These are phyloP conservation scores for Nothopassalora personata DNA, from an alignment of 2,329 filamentous ascomycete species.

Conservation along the genomic window DNA sequence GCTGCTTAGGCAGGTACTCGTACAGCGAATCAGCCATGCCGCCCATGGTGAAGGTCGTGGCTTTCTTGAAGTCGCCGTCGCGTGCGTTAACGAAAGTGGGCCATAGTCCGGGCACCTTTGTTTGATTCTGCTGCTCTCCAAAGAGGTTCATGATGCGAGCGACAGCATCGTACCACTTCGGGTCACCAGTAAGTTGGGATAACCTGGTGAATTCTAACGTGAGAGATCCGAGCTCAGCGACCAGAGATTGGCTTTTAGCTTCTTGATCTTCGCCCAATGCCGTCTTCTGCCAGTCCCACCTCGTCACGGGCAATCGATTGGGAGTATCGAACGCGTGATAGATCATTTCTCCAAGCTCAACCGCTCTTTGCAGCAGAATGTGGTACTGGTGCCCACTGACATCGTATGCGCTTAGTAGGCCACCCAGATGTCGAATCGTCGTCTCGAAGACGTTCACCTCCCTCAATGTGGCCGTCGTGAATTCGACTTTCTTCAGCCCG, in stretches of 20 bases:
- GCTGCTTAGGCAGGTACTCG: slow-evolving; percentile 31
- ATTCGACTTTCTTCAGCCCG: slow-evolving; percentile 57
- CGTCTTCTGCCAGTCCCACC: slow-evolving; percentile 51
- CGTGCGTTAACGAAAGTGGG: slow-evolving; percentile 49
- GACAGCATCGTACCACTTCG: slow-evolving; percentile 58
- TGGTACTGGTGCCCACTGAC: slow-evolving; percentile 47
- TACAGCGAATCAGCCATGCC: slow-evolving; percentile 34
- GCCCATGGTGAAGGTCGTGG: slow-evolving; percentile 30
- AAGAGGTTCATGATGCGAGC: slow-evolving; percentile 55
- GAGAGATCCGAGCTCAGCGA: slow-evolving; percentile 55
- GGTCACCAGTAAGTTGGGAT: slow-evolving; percentile 56
- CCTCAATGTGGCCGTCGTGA: slow-evolving; percentile 46
- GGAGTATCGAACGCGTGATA: slow-evolving; percentile 64
- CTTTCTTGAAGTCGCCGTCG: slow-evolving; percentile 31
- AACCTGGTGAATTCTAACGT: slow-evolving; percentile 60
- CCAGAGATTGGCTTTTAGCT: slow-evolving; percentile 33
- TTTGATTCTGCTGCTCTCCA: slow-evolving; percentile 50
- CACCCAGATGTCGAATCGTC: slow-evolving; percentile 67
- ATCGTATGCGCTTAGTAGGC: slow-evolving; percentile 64
- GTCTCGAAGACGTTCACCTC: slow-evolving; percentile 66
- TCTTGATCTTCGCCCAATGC: slow-evolving; percentile 26
- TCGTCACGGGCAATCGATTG: slow-evolving; percentile 59
- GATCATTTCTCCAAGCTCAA: slow-evolving; percentile 59
- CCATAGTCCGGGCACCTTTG: slow-evolving; percentile 59
- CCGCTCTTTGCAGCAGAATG: slow-evolving; percentile 55